Evolutionary conservation across 116 monocot species (phyloP).

Genomic region (Papilionanthe hybrid): DNA sequence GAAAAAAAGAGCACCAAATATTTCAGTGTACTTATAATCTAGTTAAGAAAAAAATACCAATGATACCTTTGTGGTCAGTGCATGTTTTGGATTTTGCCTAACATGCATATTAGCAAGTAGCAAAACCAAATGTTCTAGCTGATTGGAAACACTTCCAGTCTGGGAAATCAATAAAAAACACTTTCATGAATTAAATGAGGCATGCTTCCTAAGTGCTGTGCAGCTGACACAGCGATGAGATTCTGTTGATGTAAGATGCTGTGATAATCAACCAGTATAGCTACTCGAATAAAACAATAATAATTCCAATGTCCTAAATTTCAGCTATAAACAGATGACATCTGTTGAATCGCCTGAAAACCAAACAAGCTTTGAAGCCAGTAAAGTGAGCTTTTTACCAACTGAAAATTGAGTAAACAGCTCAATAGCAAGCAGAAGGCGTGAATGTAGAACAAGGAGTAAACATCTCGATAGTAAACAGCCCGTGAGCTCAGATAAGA

Average conservation of each 20-base stretch:
- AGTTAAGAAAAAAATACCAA: conserved; percentile 2
- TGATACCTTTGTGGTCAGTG: conserved; percentile 42
- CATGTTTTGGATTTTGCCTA: conserved; percentile 50
- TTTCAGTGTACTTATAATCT: background rate
- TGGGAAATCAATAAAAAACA: conserved; percentile 21
- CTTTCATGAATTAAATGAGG: background rate
- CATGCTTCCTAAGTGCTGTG: background rate
- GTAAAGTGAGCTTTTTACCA: conserved; percentile 18
- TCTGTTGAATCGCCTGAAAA: conserved; percentile 53
- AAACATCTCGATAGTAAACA: too few relatives aligned
- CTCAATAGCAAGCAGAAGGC: background rate
- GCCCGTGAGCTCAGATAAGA: background rate
- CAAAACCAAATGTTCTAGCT: conserved; percentile 77
- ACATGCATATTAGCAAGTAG: conserved; percentile 69
- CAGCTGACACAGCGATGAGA: background rate
- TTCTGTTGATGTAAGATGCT: background rate
- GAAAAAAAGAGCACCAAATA: too few relatives aligned
- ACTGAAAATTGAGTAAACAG: background rate
- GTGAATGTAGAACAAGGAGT: background rate
- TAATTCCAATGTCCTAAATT: background rate
- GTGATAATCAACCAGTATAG: background rate
- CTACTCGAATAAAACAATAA: background rate
- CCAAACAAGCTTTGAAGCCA: conserved; percentile 76
- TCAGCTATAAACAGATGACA: background rate
- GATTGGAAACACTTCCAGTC: conserved; percentile 79